Base-by-base conservation (phyloP, 2,329 filamentous ascomycete species). In the Beauveria rudraprayagi region DNA sequence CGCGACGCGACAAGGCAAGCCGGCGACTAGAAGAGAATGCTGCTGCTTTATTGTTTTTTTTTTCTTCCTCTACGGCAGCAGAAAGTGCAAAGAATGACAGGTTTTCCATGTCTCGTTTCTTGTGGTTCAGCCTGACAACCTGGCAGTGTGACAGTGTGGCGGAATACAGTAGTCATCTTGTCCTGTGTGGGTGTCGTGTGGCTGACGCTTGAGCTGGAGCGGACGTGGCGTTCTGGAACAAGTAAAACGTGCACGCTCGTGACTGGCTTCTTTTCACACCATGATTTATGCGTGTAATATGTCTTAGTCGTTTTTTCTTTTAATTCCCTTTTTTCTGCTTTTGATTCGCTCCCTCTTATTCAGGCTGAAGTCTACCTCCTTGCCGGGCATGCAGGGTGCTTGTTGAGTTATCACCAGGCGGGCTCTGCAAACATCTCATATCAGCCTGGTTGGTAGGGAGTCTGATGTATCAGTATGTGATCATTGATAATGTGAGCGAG, bases 221-320 rank as follows among this genome's bases (percentile, higher is more conserved):
- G 52, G 14, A 26, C 8, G 22, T 22, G 8, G 22, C 22, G 56
- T 59, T 59, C 47, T 59, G 47, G 34, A 59, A 59, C 56, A 41
- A 41, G 34, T 5, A 44, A 52, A 52, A 59, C 56, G 56, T 59
- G 56, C 56, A 44, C 30, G 47, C 34, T 48, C 44, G 37, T 59
- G 47, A 52, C 47, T 59, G 56, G 56, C 37, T n/a, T 41, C 46
- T 44, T 44, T 43, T 50, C 2, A n/a, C n/a, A 14, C 16, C 10
- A 37, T 58, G 26, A 14, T 46, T 44, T 24, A 51, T 26, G 55
- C 30, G 7, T 28, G 24, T 34, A 11, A 7, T n/a, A 7, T n/a
- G 19, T 41, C 40, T 30, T 11, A 16, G 10, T 50, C 30, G 7
- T 30, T 43, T 30, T 52, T 9, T 30, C 17, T 3, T 22, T 8